A percentile compares a stretch with the other conserved stretches of the same genome.
Evolutionary conservation across 2,329 filamentous ascomycete genomes (phyloP).

Genomic region (Fusarium cyanostomum): DNA sequence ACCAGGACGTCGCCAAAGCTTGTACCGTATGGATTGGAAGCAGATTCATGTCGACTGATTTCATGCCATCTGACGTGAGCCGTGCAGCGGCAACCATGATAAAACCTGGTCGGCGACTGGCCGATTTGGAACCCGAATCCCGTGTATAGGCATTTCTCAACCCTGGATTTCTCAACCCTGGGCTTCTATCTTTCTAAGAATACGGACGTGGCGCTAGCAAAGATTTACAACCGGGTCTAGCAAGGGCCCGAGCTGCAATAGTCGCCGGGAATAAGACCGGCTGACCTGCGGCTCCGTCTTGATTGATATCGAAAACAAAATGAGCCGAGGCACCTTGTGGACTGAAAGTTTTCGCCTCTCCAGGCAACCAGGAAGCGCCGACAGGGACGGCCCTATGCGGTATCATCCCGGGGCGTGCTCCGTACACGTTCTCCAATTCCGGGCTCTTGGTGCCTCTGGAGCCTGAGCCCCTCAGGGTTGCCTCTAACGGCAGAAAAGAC

Average conservation of each 20-base stretch:
- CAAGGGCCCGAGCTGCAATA: background rate
- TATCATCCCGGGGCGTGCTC: no score
- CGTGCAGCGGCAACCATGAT: background rate
- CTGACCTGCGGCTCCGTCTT: conserved; percentile 3
- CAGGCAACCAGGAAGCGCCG: conserved; percentile 3
- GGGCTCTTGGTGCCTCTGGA: background rate
- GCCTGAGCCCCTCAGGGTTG: background rate
- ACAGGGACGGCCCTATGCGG: background rate
- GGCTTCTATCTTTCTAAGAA: background rate
- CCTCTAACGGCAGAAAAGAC: background rate
- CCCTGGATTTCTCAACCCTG: background rate
- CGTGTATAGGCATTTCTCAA: background rate
- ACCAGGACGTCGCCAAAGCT: background rate
- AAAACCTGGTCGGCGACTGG: conserved; percentile 13
- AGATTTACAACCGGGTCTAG: background rate
- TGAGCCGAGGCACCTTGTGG: background rate
- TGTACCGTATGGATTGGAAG: no score
- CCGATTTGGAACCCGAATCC: conserved; percentile 21
- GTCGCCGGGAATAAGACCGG: conserved; percentile 11
- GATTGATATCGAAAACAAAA: background rate
- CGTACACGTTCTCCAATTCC: background rate
- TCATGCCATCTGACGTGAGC: conserved; percentile 19
- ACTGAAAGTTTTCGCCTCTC: background rate
- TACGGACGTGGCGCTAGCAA: background rate
- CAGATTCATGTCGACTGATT: conserved; percentile 24